Evolutionary conservation across 257 asterid species (phyloP).

Genomic region (Nicotiana noctiflora): DNA sequence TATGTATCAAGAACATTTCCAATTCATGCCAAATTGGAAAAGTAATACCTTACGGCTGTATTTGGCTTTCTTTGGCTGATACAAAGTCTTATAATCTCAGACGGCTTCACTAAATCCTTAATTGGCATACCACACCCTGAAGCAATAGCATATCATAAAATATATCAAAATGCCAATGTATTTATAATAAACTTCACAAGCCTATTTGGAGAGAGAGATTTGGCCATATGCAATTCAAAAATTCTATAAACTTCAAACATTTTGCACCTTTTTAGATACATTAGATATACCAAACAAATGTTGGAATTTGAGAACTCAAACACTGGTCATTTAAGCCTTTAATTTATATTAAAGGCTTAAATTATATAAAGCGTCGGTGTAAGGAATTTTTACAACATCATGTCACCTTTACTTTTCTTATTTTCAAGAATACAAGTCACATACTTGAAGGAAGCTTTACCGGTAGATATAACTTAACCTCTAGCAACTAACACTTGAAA

Average conservation of each 20-base stretch:
- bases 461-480: no score
- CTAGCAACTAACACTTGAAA: neutral
- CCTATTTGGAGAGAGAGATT: neutral
- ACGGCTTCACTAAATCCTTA: conserved; percentile 46
- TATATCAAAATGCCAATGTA: neutral
- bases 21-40: neutral
- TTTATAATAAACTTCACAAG: neutral
- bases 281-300: neutral
- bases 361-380: no score
- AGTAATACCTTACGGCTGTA: conserved; percentile 60
- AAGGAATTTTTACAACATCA: no score
- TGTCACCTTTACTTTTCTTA: no score
- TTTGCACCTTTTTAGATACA: neutral
- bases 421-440: no score
- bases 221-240: neutral
- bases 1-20: neutral
- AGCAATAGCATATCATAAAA: conserved; percentile 13
- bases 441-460: no score
- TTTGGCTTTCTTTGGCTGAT: conserved; percentile 51
- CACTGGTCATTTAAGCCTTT: neutral
- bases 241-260: neutral
- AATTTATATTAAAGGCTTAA: no score
- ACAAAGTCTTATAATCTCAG: conserved; percentile 54
- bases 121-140: conserved; percentile 55
- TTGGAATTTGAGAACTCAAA: neutral